Evolutionary conservation across 73 alveolate genomes (phyloP), one percentile per base, ranked within the genome.

Genomic region (Paramecium octaurelia): DNA sequence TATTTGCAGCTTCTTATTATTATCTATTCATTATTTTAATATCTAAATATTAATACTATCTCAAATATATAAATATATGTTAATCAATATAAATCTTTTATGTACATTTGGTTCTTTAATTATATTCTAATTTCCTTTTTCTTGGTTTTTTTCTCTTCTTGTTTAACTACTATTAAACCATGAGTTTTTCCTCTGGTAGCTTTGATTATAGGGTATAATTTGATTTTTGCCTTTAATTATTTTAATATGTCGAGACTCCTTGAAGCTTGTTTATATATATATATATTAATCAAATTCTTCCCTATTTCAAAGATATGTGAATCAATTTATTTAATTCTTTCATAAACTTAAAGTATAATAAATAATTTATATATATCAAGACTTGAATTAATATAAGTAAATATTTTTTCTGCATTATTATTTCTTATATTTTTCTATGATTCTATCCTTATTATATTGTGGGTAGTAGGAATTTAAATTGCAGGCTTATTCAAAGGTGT

Each of bases 1-100:
- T 58, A 18, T 80, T 31, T 44, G 91, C 91, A 18, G 91, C 91
- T 80, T 80, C 91, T 46, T 80, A 80, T 80, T 80, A 80, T 80
- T 80, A 46, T 80, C 91, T 80, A 64, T 64, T 64, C 84, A 64
- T 64, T 27, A 64, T 14, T 23, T 23, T 54, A 18, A 54, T 54
- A 16, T 54, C 31, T 54, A 16, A 54, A 54, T 54, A 18, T 16
- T 54, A n/a, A 54, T 4, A 54, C 69, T 54, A 18, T 54, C 31
- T 54, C 16, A 7, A 7, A 40, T 6, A 40, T 54, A 18, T 18
- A 18, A 4, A 54, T 54, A 54, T 54, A 3, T 1, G 21, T 54
- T 54, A 18, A 54, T 54, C 69, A 54, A 54, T 18, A 16, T 54
- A 54, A 2, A 54, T 54, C 31, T 54, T 54, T 0, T 2, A 54